Evolutionary conservation across 371 early-diverging fungal species (phyloP), one percentile per base, ranked within the genome.

Genomic region (Haplosporangium sp.): DNA sequence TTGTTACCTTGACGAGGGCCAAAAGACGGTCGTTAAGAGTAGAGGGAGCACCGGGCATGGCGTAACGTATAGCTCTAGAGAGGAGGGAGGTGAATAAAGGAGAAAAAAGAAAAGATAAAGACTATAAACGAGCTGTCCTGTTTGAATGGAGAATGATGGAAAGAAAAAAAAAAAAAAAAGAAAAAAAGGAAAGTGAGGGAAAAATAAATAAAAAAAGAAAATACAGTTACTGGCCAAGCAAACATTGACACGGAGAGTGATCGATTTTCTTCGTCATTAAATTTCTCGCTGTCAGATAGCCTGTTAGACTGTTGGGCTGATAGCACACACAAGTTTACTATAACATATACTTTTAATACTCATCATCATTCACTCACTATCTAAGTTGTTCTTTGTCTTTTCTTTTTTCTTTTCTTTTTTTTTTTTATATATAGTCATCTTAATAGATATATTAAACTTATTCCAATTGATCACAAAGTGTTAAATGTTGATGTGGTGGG

Each of bases 1-100:
- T 8, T 39, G 19, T 71, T 81, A 74, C 75, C 75, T 81, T 81
- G 75, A 75, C 75, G 11, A 81, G 75, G 61, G 72, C 66, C 63
- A 61, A 61, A 8, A 81, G 74, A 47, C 82, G 82, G 52, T 75
- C 75, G 66, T 64, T 61, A 47, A 74, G 75, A 27, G 67, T 65
- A 19, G 72, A 63, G 27, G 58, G 50, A 52, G 65, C 40, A 27
- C 69, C 69, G 42, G 70, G 71, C 70, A 77, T 72, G 58, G 39
- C 11, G 55, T 55, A 27, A 55, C 9, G 27, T 55, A 13, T 19
- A 17, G 9, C 11, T n/a, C 17, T 11, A 55, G 55, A 34, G 11
- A 20, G 27, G 27, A 3, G 27, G 27, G 34, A 7, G 6, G 55
- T 27, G 6, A 27, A 2, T 15, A 17, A 52, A 17, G 52, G n/a